Evolutionary conservation across 2,329 filamentous ascomycete genomes (phyloP).

Genomic region (Pyricularia pennisetigena): DNA sequence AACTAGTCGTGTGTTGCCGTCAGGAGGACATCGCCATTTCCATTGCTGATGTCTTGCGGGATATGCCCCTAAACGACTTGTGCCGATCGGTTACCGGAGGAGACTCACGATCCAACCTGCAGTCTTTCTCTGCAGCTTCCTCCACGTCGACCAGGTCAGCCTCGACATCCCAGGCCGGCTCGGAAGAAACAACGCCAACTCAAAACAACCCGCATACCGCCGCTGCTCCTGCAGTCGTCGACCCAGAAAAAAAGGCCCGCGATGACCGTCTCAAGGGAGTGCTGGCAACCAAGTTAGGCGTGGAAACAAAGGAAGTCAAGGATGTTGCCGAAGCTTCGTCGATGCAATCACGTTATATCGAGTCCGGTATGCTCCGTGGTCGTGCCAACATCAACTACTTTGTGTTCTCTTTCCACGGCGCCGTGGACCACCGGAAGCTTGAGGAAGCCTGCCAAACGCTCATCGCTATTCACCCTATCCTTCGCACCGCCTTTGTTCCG

Average conservation of each 20-base stretch:
- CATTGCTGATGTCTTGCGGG: conserved; percentile 30
- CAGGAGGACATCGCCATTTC: conserved; percentile 28
- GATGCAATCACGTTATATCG: conserved; percentile 36
- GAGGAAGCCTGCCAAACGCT: conserved; percentile 36
- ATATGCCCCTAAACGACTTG: conserved; percentile 32
- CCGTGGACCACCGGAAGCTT: conserved; percentile 29
- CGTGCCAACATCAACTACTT: conserved; percentile 37
- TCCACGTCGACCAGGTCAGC: not conserved
- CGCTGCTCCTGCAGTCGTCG: not conserved
- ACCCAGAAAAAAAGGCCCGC: conserved; percentile 11
- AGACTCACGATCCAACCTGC: not conserved
- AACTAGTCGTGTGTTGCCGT: conserved; percentile 34
- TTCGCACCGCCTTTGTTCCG: conserved; percentile 43
- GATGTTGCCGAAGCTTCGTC: conserved; percentile 39
- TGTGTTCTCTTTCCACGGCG: conserved; percentile 35
- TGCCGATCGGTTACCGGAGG: conserved; percentile 18
- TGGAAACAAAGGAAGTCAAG: conserved; percentile 29
- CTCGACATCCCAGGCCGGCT: not conserved
- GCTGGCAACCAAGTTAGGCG: conserved; percentile 31
- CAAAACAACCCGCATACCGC: not conserved
- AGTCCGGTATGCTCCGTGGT: conserved; percentile 32
- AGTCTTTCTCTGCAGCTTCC: not conserved
- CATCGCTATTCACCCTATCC: conserved; percentile 34
- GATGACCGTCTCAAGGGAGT: conserved; percentile 28
- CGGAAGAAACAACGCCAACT: not conserved